Evolutionary conservation across 2,329 filamentous ascomycete genomes (phyloP), one percentile per base, ranked within the genome.

Genomic region (Alternaria angustiovoidea): DNA sequence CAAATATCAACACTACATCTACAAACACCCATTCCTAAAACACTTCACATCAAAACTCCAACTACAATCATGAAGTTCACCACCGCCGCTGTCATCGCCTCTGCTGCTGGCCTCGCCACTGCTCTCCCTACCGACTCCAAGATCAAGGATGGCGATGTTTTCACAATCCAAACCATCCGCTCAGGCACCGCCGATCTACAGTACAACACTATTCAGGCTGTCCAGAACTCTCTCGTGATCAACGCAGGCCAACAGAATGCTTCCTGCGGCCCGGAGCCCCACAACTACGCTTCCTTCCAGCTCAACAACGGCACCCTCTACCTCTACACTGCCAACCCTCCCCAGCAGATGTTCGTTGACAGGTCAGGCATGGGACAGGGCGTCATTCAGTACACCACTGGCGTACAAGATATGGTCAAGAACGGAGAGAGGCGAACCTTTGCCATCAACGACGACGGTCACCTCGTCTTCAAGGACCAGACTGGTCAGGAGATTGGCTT

Each of bases 281-380:
- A 28, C 38, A 75, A 81, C 62, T 74, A 69, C 36, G 86, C 85
- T 51, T 85, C 81, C 41, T 87, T 89, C 75, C 77, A 78, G 65
- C 75, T 88, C 66, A 53, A 80, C 41, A 77, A 84, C 47, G 61
- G 58, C 61, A 78, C 78, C 44, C 80, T 74, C 14, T 82, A 74
- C 71, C 81, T 89, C 32, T 87, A 83, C 75, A 81, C 80, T 34
- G 64, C 69, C 26, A 75, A 77, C 22, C 78, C 75, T 5, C 75
- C 77, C 3, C 87, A 88, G 78, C 75, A 83, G 67, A 59, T 85
- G 51, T 88, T 70, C 63, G 82, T 83, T 41, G 86, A 89, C 73
- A 82, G 83, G 44, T 86, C 84, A 46, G 86, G 85, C 69, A 87
- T 87, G 85, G 86, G 84, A 82, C 82, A 69, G 61, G 87, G 87